A percentile compares a stretch with the other conserved stretches of the same genome.
These are phyloP conservation scores for Solanum medicagineum DNA, from an alignment of 257 asterid species.

Conservation along the genomic window DNA sequence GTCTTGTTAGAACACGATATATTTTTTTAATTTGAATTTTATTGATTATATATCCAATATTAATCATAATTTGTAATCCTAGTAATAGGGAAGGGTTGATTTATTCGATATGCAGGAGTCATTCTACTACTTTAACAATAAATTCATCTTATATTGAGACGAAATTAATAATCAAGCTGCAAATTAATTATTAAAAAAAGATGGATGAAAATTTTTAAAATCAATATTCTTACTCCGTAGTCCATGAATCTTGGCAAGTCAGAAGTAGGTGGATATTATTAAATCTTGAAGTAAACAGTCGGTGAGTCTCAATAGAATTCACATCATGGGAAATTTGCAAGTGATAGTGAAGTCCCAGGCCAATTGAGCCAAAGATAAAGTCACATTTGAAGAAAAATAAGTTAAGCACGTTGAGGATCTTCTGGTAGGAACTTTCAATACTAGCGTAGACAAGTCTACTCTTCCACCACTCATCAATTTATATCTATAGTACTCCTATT, in stretches of 20 bases:
- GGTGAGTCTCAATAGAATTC: neutral
- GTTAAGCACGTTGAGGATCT: constrained; percentile 11
- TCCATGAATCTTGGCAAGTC: neutral
- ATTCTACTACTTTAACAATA: no score
- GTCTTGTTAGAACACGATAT: neutral
- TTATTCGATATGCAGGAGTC: no score
- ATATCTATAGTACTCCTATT: neutral
- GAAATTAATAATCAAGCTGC: no score
- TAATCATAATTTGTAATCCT: neutral
- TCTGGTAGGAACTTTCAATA: neutral
- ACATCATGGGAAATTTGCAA: neutral
- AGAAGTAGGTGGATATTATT: neutral
- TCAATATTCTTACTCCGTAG: neutral
- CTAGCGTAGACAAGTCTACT: neutral
- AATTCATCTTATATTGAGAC: no score
- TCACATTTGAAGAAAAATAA: constrained; percentile 1
- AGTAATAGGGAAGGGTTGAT: neutral
- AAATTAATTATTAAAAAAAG: no score
- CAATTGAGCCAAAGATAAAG: neutral
- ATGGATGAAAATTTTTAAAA: neutral
- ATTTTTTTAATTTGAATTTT: neutral
- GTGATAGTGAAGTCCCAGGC: neutral
- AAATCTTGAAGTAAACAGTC: neutral
- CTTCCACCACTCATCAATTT: neutral
- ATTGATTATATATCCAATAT: neutral